Conservation (phyloP, 345 rosid species). For the Carallia brachiata region DNA sequence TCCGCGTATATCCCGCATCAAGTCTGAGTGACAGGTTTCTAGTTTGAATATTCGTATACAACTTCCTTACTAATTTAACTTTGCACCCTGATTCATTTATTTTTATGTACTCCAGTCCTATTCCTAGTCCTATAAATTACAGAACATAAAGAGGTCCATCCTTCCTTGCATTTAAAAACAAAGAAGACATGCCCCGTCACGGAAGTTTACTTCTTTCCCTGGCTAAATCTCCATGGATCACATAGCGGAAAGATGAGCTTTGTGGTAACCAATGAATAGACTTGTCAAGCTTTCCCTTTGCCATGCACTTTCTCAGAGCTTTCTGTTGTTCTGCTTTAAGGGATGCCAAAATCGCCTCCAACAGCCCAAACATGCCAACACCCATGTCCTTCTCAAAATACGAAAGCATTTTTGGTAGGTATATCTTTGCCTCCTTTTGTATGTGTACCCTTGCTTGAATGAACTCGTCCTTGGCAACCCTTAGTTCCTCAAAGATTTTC, state of each 20-base stretch:
- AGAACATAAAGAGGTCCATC: too few species aligned
- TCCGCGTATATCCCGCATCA: too few species aligned
- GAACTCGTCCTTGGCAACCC: constrained; percentile 58
- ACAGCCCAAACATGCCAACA: constrained; percentile 37
- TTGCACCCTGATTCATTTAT: too few species aligned
- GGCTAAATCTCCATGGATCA: constrained; percentile 36
- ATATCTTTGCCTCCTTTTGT: constrained; percentile 61
- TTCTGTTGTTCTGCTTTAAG: constrained; percentile 48
- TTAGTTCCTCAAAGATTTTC: constrained; percentile 59
- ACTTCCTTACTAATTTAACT: too few species aligned
- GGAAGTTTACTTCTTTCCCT: too few species aligned
- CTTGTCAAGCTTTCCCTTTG: constrained; percentile 47
- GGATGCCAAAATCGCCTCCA: constrained; percentile 43
- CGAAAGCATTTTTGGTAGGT: constrained; percentile 57
- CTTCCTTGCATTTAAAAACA: too few species aligned
- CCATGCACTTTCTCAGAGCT: constrained; percentile 48
- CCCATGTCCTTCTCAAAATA: constrained; percentile 72
- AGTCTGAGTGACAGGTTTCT: too few species aligned
- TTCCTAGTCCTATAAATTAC: too few species aligned
- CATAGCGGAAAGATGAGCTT: constrained; percentile 63
- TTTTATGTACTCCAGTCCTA: too few species aligned
- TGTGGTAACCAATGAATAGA: constrained; percentile 63
- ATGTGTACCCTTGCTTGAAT: constrained; percentile 51
- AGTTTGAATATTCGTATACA: too few species aligned
- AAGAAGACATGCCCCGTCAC: too few species aligned